phyloP scores from a whole-genome alignment of 768 basidiomycete genomes.

The Dacryopinax spathularia region DNA sequence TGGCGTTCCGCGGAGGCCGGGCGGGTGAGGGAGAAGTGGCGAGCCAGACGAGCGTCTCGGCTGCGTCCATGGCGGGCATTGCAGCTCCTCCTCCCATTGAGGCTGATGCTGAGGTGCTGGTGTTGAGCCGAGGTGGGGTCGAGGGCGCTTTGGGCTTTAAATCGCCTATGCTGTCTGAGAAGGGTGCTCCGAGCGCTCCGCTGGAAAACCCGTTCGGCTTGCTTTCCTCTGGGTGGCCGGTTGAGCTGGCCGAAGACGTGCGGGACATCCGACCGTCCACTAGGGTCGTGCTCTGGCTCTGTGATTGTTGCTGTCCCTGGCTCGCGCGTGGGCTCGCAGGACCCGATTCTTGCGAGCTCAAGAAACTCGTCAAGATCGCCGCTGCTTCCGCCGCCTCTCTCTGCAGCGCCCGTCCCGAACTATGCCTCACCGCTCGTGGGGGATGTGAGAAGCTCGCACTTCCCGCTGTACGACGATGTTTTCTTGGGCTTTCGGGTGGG shows the following conservation, averaged over 20 bases:
- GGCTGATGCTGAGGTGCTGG: too few species aligned
- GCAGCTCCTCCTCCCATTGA: too few species aligned
- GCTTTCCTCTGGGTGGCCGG: background rate
- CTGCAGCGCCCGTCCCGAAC: background rate
- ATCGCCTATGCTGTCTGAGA: background rate
- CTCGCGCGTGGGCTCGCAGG: background rate
- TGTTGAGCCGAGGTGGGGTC: background rate
- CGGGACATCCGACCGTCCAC: background rate
- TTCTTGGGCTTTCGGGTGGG: background rate
- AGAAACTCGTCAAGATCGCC: background rate
- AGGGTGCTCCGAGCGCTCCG: background rate
- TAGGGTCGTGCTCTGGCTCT: background rate
- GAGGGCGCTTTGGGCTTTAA: background rate
- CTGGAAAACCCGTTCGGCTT: background rate
- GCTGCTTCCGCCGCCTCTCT: background rate
- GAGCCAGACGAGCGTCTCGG: background rate
- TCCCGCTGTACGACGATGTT: background rate
- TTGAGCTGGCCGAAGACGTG: background rate
- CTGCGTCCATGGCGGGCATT: background rate
- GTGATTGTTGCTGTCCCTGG: background rate
- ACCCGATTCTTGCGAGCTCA: background rate
- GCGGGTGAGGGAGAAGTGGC: background rate
- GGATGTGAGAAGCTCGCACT: slow-evolving; percentile 3
- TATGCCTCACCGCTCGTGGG: background rate
- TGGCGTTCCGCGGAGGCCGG: background rate